These are phyloP conservation scores for Gardenia jasminoides DNA, from an alignment of 257 asterid species.

Conservation along the genomic window DNA sequence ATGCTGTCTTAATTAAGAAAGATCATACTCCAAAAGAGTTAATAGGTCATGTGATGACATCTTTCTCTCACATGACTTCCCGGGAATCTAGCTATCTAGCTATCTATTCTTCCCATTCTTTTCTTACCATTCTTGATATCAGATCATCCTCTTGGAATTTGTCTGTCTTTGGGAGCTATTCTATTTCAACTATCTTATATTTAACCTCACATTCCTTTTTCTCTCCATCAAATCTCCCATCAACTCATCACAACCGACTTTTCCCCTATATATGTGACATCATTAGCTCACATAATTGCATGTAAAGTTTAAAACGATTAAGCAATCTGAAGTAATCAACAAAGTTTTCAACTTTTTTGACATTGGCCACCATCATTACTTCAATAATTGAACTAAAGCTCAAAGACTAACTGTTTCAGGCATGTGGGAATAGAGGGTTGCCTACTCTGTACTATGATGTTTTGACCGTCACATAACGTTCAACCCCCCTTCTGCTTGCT, in stretches of 20 bases:
- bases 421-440: slow-evolving; percentile 40
- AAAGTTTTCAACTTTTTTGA: slow-evolving; percentile 37
- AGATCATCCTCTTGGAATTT: slow-evolving; percentile 23
- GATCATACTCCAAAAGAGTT: background rate
- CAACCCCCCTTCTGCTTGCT: slow-evolving; percentile 23
- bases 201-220: background rate
- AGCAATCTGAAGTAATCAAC: slow-evolving; percentile 1
- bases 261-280: background rate
- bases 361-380: slow-evolving; percentile 38
- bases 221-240: background rate
- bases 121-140: background rate
- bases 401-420: slow-evolving; percentile 28
- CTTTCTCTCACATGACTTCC: slow-evolving; percentile 43
- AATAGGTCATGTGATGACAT: slow-evolving; percentile 40
- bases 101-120: background rate
- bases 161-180: background rate
- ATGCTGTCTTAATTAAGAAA: slow-evolving; percentile 7
- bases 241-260: slow-evolving; percentile 13
- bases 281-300: slow-evolving; percentile 15
- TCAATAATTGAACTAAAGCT: slow-evolving; percentile 58
- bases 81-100: slow-evolving; percentile 44
- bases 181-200: background rate
- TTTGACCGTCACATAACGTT: slow-evolving; percentile 30
- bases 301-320: slow-evolving; percentile 3
- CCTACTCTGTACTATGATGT: background rate